Base-by-base conservation (phyloP, 2,329 filamentous ascomycete species). In the Phyllosticta citriasiana region DNA sequence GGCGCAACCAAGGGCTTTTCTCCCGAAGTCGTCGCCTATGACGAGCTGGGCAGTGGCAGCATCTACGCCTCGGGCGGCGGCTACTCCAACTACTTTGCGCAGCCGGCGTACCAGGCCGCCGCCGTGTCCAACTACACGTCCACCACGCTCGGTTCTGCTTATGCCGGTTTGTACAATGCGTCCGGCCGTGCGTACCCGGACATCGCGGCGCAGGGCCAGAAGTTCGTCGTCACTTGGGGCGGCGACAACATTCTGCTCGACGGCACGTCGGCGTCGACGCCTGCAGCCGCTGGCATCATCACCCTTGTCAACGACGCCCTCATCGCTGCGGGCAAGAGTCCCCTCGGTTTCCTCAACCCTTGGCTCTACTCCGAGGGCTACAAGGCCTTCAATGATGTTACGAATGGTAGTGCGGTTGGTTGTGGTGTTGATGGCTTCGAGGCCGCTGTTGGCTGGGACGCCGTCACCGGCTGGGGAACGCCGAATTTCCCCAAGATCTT, bases 251-350 rank as follows among this genome's bases (percentile, higher is more conserved):
- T 65, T 1, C 66, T 68, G 5, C 67, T 82, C 25, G 78, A 76
- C n/a, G 82, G 83, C 10, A 82, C 79, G 3, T 80, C 77, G 25
- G 81, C 83, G 33, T 79, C 84, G 0, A 72, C 82, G 0, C 87
- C 87, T 0, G 73, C 83, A 0, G 82, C 83, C 25, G 80, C 82
- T 0, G 81, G 78, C 6, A 76, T 88, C 55, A 74, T 88, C 51
- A 76, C 81, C 1, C 77, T 88, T 3, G 72, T 88, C 61, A 88
- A 88, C 65, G 84, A 87, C 66, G 82, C 80, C 0, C 74, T 83
- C 35, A 70, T 86, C 19, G 71, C 77, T 0, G 73, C 71, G 6
- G 80, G 80, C 4, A 78, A 80, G 67, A 68, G 77, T 0, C 70
- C 76, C 0, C 71, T 86, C 53, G 84, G 84, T 0, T 86, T 83